These are phyloP conservation scores for Sphagnum fallax DNA, from an alignment of 228 moss, liverwort and hornwort genomes.

Conservation along the genomic window DNA sequence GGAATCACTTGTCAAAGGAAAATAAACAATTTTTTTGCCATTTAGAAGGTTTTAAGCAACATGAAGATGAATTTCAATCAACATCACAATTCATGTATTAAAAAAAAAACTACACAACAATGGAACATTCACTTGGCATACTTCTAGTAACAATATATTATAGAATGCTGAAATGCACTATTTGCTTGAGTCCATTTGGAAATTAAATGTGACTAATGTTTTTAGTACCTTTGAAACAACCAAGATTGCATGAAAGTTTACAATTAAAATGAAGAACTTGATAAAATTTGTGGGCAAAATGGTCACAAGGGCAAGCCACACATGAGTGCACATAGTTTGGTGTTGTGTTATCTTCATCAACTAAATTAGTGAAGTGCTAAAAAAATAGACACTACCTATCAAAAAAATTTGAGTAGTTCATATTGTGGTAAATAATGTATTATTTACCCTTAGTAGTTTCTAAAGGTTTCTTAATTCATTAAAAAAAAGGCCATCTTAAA, in stretches of 20 bases:
- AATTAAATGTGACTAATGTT: too few relatives aligned
- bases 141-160: too few relatives aligned
- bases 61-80: too few relatives aligned
- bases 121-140: too few relatives aligned
- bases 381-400: slow-evolving; percentile 10
- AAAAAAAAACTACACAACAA: too few relatives aligned
- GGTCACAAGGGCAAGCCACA: not conserved
- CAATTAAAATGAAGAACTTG: not conserved
- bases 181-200: too few relatives aligned
- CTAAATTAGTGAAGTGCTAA: slow-evolving; percentile 9
- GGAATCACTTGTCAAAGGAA: too few relatives aligned
- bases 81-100: too few relatives aligned
- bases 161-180: too few relatives aligned
- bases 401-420: slow-evolving; percentile 10
- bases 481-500: too few relatives aligned
- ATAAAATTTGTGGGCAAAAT: not conserved
- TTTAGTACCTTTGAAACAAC: not conserved
- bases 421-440: slow-evolving; percentile 10
- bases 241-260: not conserved
- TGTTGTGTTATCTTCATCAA: slow-evolving; percentile 3
- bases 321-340: not conserved
- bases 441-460: slow-evolving; percentile 5
- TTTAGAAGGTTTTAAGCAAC: too few relatives aligned
- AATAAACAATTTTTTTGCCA: too few relatives aligned
- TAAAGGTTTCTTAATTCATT: not conserved